Conservation (phyloP, 495 filamentous ascomycete genomes). For the Aspergillus panamensis region DNA sequence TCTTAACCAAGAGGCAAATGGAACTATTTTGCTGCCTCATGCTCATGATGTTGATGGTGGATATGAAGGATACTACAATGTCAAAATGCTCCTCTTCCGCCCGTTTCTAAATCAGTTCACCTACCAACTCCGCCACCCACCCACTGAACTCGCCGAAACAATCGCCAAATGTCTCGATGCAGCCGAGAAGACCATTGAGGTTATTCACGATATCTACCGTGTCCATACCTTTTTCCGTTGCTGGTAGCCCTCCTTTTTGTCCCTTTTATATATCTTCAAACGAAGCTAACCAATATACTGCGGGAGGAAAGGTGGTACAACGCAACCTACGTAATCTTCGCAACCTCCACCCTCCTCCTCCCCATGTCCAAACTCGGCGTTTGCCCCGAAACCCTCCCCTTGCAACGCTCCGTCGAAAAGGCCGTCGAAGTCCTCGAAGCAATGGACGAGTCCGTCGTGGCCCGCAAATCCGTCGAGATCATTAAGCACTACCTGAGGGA, state of each 20-base stretch:
- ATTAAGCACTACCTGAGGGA: conserved; percentile 38
- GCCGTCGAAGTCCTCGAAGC: conserved; percentile 42
- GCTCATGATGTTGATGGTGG: background rate
- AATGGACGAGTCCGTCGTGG: conserved; percentile 43
- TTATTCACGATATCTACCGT: conserved; percentile 42
- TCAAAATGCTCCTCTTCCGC: conserved; percentile 41
- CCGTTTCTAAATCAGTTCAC: conserved; percentile 40
- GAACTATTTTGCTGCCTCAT: background rate
- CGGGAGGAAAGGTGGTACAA: conserved; percentile 39
- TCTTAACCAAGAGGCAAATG: background rate
- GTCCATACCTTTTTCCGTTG: conserved; percentile 43
- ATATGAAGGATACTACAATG: conserved; percentile 36
- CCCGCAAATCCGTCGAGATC: conserved; percentile 39
- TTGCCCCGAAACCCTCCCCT: conserved; percentile 31
- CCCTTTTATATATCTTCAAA: background rate
- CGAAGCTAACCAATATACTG: background rate
- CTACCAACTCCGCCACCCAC: conserved; percentile 32
- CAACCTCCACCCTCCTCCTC: conserved; percentile 40
- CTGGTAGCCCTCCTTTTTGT: conserved; percentile 27
- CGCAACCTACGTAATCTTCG: conserved; percentile 44
- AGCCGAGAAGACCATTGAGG: conserved; percentile 39
- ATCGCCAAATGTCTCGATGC: conserved; percentile 38
- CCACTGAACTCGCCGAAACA: conserved; percentile 31
- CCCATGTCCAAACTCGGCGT: conserved; percentile 38
- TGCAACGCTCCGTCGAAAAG: conserved; percentile 36